Evolutionary conservation across 2,329 filamentous ascomycete genomes (phyloP).

Genomic region (Cladobotryum protrusum): DNA sequence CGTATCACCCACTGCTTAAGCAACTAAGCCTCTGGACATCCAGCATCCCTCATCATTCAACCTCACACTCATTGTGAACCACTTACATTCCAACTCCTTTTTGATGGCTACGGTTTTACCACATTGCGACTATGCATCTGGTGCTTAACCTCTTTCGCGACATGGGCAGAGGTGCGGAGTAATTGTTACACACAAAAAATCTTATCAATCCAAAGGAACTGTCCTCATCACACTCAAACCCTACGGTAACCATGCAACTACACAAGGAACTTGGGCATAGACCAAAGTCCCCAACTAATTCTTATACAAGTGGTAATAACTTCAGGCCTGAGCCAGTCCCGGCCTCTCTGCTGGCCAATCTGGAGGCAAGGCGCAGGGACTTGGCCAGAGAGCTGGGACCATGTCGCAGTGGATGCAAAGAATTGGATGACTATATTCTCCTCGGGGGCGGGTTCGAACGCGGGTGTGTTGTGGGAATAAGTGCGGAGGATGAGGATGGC

Average conservation of each 20-base stretch:
- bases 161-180: too few species aligned
- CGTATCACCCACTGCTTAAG: too few species aligned
- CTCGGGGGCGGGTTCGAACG: slow-evolving; percentile 42
- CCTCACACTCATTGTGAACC: too few species aligned
- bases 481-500: slow-evolving; percentile 44
- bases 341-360: slow-evolving; percentile 35
- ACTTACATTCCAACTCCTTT: too few species aligned
- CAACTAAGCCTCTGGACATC: too few species aligned
- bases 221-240: not conserved
- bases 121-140: too few species aligned
- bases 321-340: slow-evolving; percentile 37
- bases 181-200: too few species aligned
- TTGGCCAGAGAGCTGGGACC: slow-evolving; percentile 23
- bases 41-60: too few species aligned
- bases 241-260: not conserved
- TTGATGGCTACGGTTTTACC: too few species aligned
- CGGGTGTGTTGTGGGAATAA: slow-evolving; percentile 49
- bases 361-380: slow-evolving; percentile 32
- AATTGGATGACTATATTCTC: slow-evolving; percentile 44
- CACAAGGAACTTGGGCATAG: not conserved
- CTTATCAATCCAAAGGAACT: too few species aligned
- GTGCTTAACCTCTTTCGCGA: too few species aligned
- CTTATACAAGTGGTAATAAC: slow-evolving; percentile 29
- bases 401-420: slow-evolving; percentile 38
- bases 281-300: not conserved